phyloP scores from a whole-genome alignment of 78 protist species.

The Pigoraptor vietnamica region DNA sequence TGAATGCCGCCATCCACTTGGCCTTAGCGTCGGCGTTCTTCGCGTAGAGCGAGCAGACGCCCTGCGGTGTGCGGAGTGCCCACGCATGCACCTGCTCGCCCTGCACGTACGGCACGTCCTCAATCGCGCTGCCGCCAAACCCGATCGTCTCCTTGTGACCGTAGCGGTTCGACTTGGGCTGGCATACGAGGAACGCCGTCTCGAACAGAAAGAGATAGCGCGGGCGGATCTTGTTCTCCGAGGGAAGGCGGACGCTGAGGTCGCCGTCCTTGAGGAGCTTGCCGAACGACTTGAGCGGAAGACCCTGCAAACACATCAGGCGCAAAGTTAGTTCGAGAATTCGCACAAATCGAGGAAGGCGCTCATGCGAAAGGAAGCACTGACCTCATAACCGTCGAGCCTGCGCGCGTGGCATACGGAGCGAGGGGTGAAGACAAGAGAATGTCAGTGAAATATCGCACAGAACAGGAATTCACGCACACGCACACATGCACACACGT shows the following conservation, averaged over 20 bases:
- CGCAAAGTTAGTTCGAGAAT: too few relatives aligned
- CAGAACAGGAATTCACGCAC: too few relatives aligned
- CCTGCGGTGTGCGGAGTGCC: not conserved
- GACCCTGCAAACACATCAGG: too few relatives aligned
- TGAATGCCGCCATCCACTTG: not conserved
- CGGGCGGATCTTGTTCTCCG: not conserved
- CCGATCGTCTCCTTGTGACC: not conserved
- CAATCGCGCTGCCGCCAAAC: not conserved
- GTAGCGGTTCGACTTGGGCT: not conserved
- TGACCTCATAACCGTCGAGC: not conserved
- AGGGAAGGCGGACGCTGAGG: not conserved
- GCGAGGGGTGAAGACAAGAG: not conserved
- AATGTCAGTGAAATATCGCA: not conserved
- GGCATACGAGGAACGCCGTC: not conserved
- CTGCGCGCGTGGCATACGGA: not conserved
- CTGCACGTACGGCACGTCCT: not conserved
- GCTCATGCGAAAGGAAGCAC: too few relatives aligned
- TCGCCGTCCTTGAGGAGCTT: not conserved
- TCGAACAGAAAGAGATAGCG: slow-evolving; percentile 2
- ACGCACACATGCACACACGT: not conserved
- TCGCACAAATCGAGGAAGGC: too few relatives aligned
- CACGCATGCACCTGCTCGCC: not conserved
- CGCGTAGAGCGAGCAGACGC: not conserved
- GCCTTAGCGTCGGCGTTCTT: not conserved
- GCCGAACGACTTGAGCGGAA: not conserved